Conservation (phyloP, 225 moss, liverwort and hornwort species). For the Marchantia polymorpha region DNA sequence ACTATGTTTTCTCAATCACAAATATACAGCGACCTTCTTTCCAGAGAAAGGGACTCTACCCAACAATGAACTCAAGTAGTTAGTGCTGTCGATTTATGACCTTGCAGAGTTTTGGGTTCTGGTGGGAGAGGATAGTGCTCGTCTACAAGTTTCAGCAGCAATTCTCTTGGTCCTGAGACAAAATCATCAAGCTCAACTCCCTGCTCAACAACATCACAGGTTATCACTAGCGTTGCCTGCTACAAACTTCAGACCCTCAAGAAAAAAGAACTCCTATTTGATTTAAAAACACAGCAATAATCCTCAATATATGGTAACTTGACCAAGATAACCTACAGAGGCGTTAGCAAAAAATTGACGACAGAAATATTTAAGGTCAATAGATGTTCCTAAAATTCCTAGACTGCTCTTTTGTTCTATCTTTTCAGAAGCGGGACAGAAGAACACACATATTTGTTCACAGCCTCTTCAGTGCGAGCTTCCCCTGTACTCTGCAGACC, state of each 20-base stretch:
- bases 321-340: background rate
- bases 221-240: background rate
- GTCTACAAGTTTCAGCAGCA: constrained; percentile 93
- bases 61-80: background rate
- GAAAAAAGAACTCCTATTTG: background rate
- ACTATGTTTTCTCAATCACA: background rate
- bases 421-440: constrained; percentile 9
- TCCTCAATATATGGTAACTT: background rate
- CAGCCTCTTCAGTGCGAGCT: constrained; percentile 97
- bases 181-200: constrained; percentile 99
- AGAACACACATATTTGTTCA: constrained; percentile 80
- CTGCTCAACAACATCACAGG: constrained; percentile 36
- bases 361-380: background rate
- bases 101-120: constrained; percentile 59
- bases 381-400: background rate
- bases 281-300: too few species aligned
- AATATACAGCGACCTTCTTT: background rate
- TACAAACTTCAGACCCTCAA: background rate
- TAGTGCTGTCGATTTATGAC: constrained; percentile 27
- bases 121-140: constrained; percentile 96
- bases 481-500: constrained; percentile 99
- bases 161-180: constrained; percentile 94
- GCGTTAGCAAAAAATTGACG: background rate
- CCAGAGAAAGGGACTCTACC: background rate
- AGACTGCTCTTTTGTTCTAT: background rate